Evolutionary conservation across 2,329 filamentous ascomycete species (phyloP).

Genomic region (Aspergillus costaricaensis): DNA sequence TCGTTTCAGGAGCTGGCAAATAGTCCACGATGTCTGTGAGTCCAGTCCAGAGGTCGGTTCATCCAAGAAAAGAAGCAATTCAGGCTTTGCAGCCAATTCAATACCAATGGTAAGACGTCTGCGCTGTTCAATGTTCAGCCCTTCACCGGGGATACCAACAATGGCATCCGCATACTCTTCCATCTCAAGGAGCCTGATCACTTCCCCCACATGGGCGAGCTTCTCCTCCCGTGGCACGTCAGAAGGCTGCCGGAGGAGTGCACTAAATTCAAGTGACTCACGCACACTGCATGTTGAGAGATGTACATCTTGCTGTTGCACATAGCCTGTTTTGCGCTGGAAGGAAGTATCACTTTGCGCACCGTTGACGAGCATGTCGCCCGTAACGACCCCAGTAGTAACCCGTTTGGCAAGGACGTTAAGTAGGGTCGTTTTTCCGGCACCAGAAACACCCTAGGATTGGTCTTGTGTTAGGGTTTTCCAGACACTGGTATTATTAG

Average conservation of each 20-base stretch:
- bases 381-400: constrained; percentile 80
- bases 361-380: constrained; percentile 77
- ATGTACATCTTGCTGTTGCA: constrained; percentile 77
- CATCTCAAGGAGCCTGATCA: constrained; percentile 87
- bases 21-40: constrained; percentile 87
- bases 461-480: too few relatives aligned
- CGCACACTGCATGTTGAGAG: constrained; percentile 77
- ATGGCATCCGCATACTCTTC: constrained; percentile 82
- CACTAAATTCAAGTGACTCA: constrained; percentile 80
- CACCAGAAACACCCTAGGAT: constrained; percentile 68
- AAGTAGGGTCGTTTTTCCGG: constrained; percentile 84
- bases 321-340: constrained; percentile 31
- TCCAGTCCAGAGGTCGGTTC: constrained; percentile 91
- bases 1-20: constrained; percentile 79
- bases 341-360: constrained; percentile 59
- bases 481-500: too few relatives aligned
- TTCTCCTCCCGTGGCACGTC: constrained; percentile 70
- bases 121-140: constrained; percentile 61
- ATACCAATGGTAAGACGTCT: constrained; percentile 85
- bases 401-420: constrained; percentile 79
- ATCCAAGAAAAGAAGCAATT: constrained; percentile 82
- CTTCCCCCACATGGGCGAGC: constrained; percentile 78
- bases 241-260: constrained; percentile 75
- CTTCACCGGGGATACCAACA: constrained; percentile 83
- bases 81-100: constrained; percentile 87